Conservation (phyloP, 352 stramenopile species). For the Discostella stelligera region DNA sequence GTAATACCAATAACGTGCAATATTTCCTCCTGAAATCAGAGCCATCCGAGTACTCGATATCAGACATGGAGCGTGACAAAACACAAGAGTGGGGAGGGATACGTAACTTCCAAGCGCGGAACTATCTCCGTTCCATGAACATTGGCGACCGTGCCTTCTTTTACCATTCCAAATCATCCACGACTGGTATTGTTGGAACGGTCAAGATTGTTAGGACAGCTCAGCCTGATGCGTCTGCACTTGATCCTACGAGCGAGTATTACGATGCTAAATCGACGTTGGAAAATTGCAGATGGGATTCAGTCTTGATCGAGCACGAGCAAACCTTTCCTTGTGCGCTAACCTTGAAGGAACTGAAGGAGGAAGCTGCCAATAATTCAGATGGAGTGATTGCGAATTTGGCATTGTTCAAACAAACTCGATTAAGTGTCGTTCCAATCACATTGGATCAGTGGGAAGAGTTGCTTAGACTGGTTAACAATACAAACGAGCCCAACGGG, state of each 20-base stretch:
- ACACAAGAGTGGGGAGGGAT: conserved; percentile 57
- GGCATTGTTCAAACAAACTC: conserved; percentile 43
- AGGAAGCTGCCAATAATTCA: conserved; percentile 28
- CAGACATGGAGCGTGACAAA: conserved; percentile 36
- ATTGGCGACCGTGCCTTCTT: conserved; percentile 50
- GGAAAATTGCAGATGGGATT: conserved; percentile 53
- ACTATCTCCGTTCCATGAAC: conserved; percentile 51
- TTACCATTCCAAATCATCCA: conserved; percentile 51
- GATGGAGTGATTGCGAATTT: conserved; percentile 42
- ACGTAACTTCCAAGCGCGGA: conserved; percentile 58
- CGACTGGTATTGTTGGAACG: conserved; percentile 50
- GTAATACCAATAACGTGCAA: conserved; percentile 7
- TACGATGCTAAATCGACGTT: conserved; percentile 60
- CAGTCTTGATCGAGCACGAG: conserved; percentile 54
- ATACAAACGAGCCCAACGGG: background rate
- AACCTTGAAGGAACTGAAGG: conserved; percentile 53
- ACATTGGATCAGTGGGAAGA: conserved; percentile 38
- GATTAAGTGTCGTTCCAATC: conserved; percentile 55
- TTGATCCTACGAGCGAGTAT: conserved; percentile 45
- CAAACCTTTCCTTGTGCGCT: conserved; percentile 38
- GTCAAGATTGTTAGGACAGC: conserved; percentile 33
- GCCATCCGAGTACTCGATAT: conserved; percentile 54
- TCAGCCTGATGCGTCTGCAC: conserved; percentile 47
- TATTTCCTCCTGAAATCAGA: conserved; percentile 61
- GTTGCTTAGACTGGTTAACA: conserved; percentile 29